Base-by-base conservation (phyloP, 352 stramenopile genomes). In the Vaucheria bursata region DNA sequence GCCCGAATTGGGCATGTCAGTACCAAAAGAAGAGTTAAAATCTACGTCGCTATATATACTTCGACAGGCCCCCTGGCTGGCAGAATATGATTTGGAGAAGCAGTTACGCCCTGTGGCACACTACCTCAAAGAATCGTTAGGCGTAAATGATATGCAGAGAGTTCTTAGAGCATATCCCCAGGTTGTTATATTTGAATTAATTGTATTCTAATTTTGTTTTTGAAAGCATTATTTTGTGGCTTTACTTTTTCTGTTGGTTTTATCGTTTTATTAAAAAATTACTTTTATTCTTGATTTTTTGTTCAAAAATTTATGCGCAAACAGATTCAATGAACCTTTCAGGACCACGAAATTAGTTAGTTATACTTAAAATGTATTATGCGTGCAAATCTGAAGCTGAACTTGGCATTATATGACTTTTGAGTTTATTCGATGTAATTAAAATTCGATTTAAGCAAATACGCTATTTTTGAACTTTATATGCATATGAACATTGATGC, bases 21-120 rank as follows among this genome's bases (percentile, higher is more conserved):
- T 33, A 25, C 2, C 12, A 6, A 8, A 36, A 37, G 12, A 34
- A 32, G 65, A 35, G 18, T 36, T 52, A 0, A 66, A 37, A 29
- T 34, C 80, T 31, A 77, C 52, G 1, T 79, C 75, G 1, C 71
- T 84, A 2, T 64, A 2, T 34, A 37, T 72, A 7, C 65, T 82
- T 29, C 37, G 71, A n/a, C 76, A 81, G 66, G 67, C 76, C 40
- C 80, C 80, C 1, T 85, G 80, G 80, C 65, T 85, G 25, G 52
- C 67, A 1, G 66, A 75, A 49, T 38, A 71, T n/a, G 66, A 71
- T 0, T 67, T 82, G 7, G 74, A 82, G 49, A 68, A 36, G 0
- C 68, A 81, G 32, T 70, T 85, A 78, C 45, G 75, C 0, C 59
- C 71, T 0, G 80, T 80, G 0, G 80, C 37, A 3, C 36, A 37